Conservation (phyloP, 108 stramenopile genomes). For the Seminavis robusta region DNA sequence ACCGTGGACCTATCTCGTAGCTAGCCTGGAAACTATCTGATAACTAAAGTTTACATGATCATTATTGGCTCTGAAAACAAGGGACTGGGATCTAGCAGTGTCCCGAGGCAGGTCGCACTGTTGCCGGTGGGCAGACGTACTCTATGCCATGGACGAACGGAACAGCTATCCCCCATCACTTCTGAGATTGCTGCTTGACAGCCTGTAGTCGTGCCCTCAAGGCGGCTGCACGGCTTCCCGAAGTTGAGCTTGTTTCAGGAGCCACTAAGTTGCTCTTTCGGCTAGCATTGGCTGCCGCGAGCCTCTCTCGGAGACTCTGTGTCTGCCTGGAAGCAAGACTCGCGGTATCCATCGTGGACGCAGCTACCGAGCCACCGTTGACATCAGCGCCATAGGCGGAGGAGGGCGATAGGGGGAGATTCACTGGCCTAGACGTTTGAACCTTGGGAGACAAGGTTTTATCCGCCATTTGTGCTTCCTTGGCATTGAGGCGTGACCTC, state of each 20-base stretch:
- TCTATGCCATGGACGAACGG: too few relatives aligned
- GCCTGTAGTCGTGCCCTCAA: constrained; percentile 52
- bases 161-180: too few relatives aligned
- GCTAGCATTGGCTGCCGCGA: constrained; percentile 42
- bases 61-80: too few relatives aligned
- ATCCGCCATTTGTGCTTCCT: constrained; percentile 19
- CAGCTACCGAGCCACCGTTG: not conserved
- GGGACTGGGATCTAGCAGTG: too few relatives aligned
- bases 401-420: not conserved
- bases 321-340: constrained; percentile 2
- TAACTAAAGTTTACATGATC: too few relatives aligned
- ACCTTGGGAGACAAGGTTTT: not conserved
- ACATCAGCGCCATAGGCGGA: not conserved
- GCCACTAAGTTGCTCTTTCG: constrained; percentile 7
- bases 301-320: constrained; percentile 32
- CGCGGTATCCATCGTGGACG: constrained; percentile 1
- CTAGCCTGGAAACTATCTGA: too few relatives aligned
- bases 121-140: too few relatives aligned
- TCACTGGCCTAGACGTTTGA: not conserved
- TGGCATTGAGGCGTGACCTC: constrained; percentile 38
- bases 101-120: too few relatives aligned
- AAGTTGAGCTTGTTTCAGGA: not conserved
- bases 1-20: too few relatives aligned
- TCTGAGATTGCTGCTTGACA: constrained; percentile 37
- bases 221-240: constrained; percentile 45